Evolutionary conservation across 2,329 filamentous ascomycete genomes (phyloP), one percentile per base, ranked within the genome.

Genomic region (Lasiodiplodia theobromae): DNA sequence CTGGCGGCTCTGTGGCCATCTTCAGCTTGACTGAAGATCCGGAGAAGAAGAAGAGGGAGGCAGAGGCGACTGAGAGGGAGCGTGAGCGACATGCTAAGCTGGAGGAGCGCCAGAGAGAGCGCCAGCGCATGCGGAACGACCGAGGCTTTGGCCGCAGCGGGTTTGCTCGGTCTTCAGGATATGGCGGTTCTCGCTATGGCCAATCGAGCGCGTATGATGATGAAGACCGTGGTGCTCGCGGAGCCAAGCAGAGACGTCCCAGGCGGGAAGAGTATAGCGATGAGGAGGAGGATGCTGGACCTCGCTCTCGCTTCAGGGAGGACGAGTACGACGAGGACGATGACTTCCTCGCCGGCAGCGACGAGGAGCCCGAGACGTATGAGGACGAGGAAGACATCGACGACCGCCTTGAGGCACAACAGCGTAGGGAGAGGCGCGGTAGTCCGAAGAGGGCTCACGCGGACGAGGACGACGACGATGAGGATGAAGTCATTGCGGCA

Each of bases 261-360:
- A 71, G 74, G 31, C 77, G 82, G 70, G 80, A 80, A 63, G 82
- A 84, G 70, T 85, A 82, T 69, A 91, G 92, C 72, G 92, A 93
- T 70, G 91, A 94, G 74, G 92, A 92, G 10, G 92, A 94, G 73
- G 91, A 93, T 72, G 91, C 92, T 69, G 87, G 88, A 18, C 60
- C 60, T 38, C 85, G 86, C 47, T 87, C 88, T 38, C 83, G 83
- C 56, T 85, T 86, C 38, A 86, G 87, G 65, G 86, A 90, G 69
- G 91, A 94, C 71, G 91, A 93, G 73, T 95, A 95, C 76, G 92
- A 94, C 71, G 86, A 91, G 76, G 91, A 91, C 40, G 92, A 95
- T 74, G 92, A 91, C 68, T 95, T 95, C 76, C 86, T 95, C 68
- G 92, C 91, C 3, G 85, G 85, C 3, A 93, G 90, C 73, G 92